Evolutionary conservation across 305 asterid species (phyloP), one percentile per base, ranked within the genome.

Genomic region (Striga hermonthica): DNA sequence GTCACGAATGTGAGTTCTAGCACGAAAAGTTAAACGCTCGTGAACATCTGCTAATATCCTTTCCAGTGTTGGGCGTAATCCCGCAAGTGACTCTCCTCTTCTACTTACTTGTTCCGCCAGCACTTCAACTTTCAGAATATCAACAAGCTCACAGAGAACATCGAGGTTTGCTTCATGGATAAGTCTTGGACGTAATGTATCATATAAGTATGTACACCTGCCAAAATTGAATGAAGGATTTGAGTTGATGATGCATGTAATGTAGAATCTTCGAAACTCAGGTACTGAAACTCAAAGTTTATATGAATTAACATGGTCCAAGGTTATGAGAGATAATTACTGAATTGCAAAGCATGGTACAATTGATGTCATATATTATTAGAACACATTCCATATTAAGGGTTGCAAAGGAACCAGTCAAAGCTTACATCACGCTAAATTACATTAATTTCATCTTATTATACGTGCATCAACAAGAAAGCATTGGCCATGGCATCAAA

Each of bases 101-200:
- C 98, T 79, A 75, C 83, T 86, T 39, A 91, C 81, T 71, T 91
- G 93, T 77, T 94, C 97, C 66, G 95, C 95, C 63, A 94, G 81
- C 74, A 94, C 98, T 81, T 90, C 98, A 61, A 94, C 87, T 81
- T 90, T 90, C 64, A 94, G 90, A 78, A 94, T 90, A 75, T 91
- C 92, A 72, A 94, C 96, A 57, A 94, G 87, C 73, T 94, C 98
- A 76, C 99, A 94, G 68, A 94, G 98, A 73, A 80, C 82, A 85
- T 94, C 99, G 75, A 94, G 86, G 82, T 86, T 90, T 62, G 92
- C 92, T 83, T 94, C 99, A 72, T 94, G 98, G 79, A 91, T 88
- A 67, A 94, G 97, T 78, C 84, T 94, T 35, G 98, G 98, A 35
- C 98, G 89, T 62, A 91, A 76, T 34, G 95, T 94, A 73, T 94